These are phyloP conservation scores for Phytophthora chlamydospora DNA, from an alignment of 352 stramenopile genomes.

Conservation along the genomic window DNA sequence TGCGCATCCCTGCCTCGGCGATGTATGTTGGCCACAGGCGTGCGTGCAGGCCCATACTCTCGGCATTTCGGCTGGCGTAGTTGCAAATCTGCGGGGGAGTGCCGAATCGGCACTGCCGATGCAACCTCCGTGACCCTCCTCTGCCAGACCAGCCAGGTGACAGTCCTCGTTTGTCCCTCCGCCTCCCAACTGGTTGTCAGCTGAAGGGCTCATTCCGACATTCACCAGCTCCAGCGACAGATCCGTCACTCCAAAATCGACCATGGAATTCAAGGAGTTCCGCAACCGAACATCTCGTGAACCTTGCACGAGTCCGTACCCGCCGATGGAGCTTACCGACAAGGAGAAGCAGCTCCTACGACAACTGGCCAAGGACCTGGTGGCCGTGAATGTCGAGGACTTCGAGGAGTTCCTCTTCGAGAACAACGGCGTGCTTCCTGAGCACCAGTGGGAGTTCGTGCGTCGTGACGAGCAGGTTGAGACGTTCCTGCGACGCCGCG, in stretches of 20 bases:
- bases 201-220: slow-evolving; percentile 27
- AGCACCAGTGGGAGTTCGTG: slow-evolving; percentile 31
- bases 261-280: slow-evolving; percentile 35
- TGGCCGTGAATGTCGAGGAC: slow-evolving; percentile 32
- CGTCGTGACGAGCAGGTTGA: slow-evolving; percentile 37
- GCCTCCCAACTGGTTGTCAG: neutral
- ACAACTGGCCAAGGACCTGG: slow-evolving; percentile 32
- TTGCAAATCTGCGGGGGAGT: too few relatives aligned
- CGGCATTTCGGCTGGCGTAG: too few relatives aligned
- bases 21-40: too few relatives aligned
- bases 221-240: slow-evolving; percentile 11
- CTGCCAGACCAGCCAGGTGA: slow-evolving; percentile 8
- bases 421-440: slow-evolving; percentile 28
- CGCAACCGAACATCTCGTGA: slow-evolving; percentile 24
- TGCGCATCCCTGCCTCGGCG: neutral
- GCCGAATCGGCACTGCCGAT: too few relatives aligned
- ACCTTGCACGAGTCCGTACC: slow-evolving; percentile 33
- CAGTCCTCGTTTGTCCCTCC: slow-evolving; percentile 8
- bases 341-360: slow-evolving; percentile 31
- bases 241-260: slow-evolving; percentile 11
- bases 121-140: slow-evolving; percentile 14
- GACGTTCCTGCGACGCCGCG: slow-evolving; percentile 31
- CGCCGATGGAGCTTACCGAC: slow-evolving; percentile 25
- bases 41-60: too few relatives aligned
- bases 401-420: slow-evolving; percentile 35